These are phyloP conservation scores for Colletotrichum sp. DNA, from an alignment of 2,329 filamentous ascomycete genomes.

Conservation along the genomic window DNA sequence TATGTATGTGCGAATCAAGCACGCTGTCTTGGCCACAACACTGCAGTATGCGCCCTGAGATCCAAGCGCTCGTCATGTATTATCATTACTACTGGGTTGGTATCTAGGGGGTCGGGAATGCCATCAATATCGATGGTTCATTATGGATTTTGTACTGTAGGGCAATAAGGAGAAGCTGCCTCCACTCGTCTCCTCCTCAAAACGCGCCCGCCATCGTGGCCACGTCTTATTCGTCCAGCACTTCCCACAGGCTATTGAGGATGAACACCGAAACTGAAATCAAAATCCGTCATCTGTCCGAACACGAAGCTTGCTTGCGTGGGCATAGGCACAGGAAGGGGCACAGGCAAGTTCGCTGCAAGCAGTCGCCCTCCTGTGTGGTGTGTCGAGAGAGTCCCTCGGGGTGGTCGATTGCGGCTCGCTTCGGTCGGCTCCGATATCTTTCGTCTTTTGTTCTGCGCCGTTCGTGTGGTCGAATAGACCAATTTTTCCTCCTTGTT, in stretches of 20 bases:
- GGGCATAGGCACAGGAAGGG: neutral
- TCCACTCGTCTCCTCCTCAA: no score
- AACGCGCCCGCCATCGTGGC: neutral
- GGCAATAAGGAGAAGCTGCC: neutral
- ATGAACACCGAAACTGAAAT: constrained; percentile 26
- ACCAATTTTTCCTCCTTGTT: neutral
- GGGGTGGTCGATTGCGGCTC: neutral
- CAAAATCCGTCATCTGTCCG: neutral
- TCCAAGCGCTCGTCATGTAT: neutral
- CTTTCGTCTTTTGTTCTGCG: neutral
- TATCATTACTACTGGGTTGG: neutral
- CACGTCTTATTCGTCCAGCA: neutral
- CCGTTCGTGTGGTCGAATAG: neutral
- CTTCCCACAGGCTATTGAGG: neutral
- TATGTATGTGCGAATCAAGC: no score
- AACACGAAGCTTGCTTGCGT: neutral
- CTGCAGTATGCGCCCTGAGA: neutral
- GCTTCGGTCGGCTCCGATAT: neutral
- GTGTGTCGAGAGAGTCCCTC: neutral
- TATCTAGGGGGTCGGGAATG: neutral
- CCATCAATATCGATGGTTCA: neutral
- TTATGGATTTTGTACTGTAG: neutral
- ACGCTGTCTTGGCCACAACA: neutral
- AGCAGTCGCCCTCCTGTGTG: neutral
- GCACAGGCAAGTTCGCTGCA: neutral